Evolutionary conservation across 2,329 filamentous ascomycete genomes (phyloP).

Genomic region (Phialocephala sp.): DNA sequence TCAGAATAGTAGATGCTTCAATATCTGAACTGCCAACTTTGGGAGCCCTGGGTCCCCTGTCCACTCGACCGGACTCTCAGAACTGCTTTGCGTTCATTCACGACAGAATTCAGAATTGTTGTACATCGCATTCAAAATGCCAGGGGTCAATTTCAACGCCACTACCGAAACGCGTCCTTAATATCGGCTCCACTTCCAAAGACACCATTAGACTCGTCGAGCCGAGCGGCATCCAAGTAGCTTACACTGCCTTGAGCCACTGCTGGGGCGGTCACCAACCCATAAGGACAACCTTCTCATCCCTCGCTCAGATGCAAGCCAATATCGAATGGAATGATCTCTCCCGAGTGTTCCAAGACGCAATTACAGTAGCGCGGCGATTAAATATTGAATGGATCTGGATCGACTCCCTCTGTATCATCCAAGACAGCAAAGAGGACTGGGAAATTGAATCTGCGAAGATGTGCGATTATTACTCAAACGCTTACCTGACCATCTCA

Average conservation of each 20-base stretch:
- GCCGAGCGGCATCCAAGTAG: conserved; percentile 12
- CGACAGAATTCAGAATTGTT: conserved; percentile 14
- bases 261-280: conserved; percentile 20
- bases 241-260: conserved; percentile 21
- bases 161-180: conserved; percentile 18
- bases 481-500: conserved; percentile 35
- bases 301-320: conserved; percentile 11
- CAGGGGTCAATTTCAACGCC: conserved; percentile 7
- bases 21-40: conserved; percentile 9
- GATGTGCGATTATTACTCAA: conserved; percentile 37
- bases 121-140: conserved; percentile 15
- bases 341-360: conserved; percentile 34
- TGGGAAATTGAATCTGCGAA: conserved; percentile 33
- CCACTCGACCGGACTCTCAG: conserved; percentile 11
- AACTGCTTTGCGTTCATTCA: conserved; percentile 13
- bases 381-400: conserved; percentile 39
- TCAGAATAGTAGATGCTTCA: not conserved
- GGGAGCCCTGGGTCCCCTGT: conserved; percentile 12
- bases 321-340: conserved; percentile 17
- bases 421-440: conserved; percentile 39
- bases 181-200: conserved; percentile 15
- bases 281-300: conserved; percentile 18
- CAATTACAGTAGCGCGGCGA: conserved; percentile 35
- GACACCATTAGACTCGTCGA: conserved; percentile 16
- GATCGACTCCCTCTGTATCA: conserved; percentile 38